Base-by-base conservation (phyloP, 2,329 filamentous ascomycete genomes). In the Calycina marina region DNA sequence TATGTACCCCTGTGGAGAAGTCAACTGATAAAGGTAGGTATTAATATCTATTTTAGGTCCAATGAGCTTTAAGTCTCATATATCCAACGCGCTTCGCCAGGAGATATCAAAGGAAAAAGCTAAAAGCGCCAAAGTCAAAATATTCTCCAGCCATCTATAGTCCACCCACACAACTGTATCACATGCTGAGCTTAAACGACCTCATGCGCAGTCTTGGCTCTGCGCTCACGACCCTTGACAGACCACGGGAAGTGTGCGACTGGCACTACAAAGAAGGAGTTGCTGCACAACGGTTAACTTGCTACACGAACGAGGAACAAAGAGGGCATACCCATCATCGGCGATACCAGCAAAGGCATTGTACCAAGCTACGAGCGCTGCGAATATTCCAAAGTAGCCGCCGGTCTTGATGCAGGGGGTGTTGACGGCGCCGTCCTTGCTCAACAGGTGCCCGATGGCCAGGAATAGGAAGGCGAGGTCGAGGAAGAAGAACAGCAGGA, bases 161-260 rank as follows among this genome's bases (percentile, higher is more conserved):
- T n/a, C n/a, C n/a, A n/a, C n/a, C n/a, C n/a, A n/a, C n/a, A n/a
- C n/a, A n/a, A n/a, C 20, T 22, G 20, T 22, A 3, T 22, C 20
- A 22, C n/a, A n/a, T n/a, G n/a, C n/a, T n/a, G n/a, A 24, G 20
- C 26, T 45, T 48, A 52, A 29, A 50, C 48, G 3, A 39, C 47
- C 16, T 45, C 40, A 15, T 44, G 48, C 36, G 63, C 61, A 34
- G 56, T 59, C 63, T 77, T 63, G 34, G 50, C 53, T 39, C 75
- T 69, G 39, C 54, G 56, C 56, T 73, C 67, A 40, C 69, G 70
- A 32, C 72, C 80, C 60, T 78, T 79, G 48, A 80, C 77, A 22
- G 81, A 88, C 88, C 88, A 94, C 33, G 86, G 88, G 67, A 94
- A 92, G 66, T 93, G 85, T 48, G 80, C 77, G 41, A 94, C 85